These are phyloP conservation scores for Alternaria panax DNA, from an alignment of 2,329 filamentous ascomycete species.

Conservation along the genomic window DNA sequence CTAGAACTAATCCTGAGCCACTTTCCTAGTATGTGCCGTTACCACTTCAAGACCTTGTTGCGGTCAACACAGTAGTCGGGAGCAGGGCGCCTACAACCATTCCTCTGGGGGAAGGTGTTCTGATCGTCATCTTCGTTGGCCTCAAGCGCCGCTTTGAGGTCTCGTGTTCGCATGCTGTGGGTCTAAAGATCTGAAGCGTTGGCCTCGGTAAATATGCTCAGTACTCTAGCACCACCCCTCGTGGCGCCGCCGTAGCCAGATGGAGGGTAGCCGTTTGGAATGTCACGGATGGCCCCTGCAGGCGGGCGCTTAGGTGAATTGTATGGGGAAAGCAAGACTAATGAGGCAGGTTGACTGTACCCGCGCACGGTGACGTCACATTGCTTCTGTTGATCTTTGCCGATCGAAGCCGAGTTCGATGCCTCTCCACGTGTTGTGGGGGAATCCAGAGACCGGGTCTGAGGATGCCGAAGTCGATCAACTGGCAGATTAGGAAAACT, in stretches of 20 bases:
- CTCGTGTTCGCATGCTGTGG: neutral
- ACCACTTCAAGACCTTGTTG: neutral
- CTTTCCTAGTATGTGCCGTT: neutral
- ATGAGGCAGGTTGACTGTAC: neutral
- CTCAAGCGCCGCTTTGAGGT: neutral
- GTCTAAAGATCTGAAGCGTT: neutral
- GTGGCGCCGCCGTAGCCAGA: neutral
- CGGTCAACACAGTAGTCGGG: neutral
- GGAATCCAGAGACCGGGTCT: neutral
- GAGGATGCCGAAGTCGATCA: neutral
- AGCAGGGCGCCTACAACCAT: neutral
- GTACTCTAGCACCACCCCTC: neutral
- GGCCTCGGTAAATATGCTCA: neutral
- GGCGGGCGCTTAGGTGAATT: neutral
- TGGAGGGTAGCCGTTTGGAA: neutral
- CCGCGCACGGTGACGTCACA: neutral
- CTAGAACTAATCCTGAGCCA: neutral
- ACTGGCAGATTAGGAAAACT: neutral
- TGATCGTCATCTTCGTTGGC: neutral
- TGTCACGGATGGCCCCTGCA: neutral
- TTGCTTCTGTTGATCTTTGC: neutral
- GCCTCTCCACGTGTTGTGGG: neutral
- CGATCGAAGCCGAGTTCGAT: neutral
- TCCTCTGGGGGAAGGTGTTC: neutral
- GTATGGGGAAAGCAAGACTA: neutral